Base-by-base conservation (phyloP, 768 basidiomycete species). In the Naematelia encephala region DNA sequence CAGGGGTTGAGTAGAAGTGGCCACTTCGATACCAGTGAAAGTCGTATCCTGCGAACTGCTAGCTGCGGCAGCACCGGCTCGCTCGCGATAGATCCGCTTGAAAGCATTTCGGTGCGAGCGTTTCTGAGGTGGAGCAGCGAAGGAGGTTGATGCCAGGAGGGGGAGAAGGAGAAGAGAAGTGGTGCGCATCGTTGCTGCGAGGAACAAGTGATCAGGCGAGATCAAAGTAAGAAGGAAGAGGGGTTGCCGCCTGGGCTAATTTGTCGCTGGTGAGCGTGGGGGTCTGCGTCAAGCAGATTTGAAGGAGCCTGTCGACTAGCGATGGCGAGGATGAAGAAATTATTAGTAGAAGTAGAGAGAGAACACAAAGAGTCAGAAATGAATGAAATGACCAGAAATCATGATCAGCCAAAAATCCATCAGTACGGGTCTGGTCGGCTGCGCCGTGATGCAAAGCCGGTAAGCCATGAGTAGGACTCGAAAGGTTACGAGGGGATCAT, bases 221-320 rank as follows among this genome's bases (percentile, higher is more conserved):
- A 39, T n/a, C 19, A 22, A 19, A 27, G 30, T 45, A 45, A 30
- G 50, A 54, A 44, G 53, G 48, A 59, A 27, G 54, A 56, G 47
- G 25, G 19, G 58, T 44, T 51, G 69, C 63, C 69, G 49, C 68
- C 65, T 28, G 68, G 65, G 68, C 68, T 51, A 49, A 49, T 51
- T 34, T 53, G 51, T 50, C 45, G 52, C 51, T 23, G 55, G 48
- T 57, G 46, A 25, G 23, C 23, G 22, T 26, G 14, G 30, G 22
- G 10, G 42, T 21, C 16, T 50, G 48, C 48, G 22, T 22, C 48
- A 21, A 56, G 55, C 55, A 46, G 45, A 25, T 28, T 25, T 19
- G 21, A 25, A n/a, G 51, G 3, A 4, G 55, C 11, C 12, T 13
- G 39, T 61, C 64, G 60, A 46, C 64, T 65, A 52, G 64, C 60